phyloP scores from a whole-genome alignment of 352 stramenopile species.

The Phytophthora pseudosyringae region DNA sequence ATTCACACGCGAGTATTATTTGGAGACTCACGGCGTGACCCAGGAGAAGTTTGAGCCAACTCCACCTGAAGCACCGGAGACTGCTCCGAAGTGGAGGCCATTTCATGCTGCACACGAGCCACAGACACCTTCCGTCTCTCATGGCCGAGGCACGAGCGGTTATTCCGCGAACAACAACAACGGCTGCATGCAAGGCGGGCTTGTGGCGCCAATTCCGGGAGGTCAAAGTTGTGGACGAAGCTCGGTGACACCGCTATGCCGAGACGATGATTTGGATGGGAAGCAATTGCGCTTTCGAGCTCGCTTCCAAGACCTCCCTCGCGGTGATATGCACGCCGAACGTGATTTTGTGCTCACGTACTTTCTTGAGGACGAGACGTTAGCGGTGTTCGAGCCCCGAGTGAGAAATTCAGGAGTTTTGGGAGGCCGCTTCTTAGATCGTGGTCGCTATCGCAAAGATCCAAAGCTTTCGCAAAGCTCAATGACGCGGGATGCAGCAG shows the following conservation, averaged over 20 bases:
- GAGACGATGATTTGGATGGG: constrained; percentile 54
- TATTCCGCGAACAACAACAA: constrained; percentile 42
- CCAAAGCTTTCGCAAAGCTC: constrained; percentile 4
- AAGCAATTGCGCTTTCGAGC: constrained; percentile 82
- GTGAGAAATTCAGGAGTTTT: constrained; percentile 71
- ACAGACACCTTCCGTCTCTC: constrained; percentile 16
- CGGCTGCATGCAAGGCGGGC: constrained; percentile 37
- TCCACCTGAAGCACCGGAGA: not conserved
- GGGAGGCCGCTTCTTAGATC: constrained; percentile 79
- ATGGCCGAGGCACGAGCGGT: constrained; percentile 30
- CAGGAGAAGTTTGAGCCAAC: constrained; percentile 65
- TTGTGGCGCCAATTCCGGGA: constrained; percentile 36
- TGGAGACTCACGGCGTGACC: constrained; percentile 78
- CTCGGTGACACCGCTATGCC: constrained; percentile 33
- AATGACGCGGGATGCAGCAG: not conserved
- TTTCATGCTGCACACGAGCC: constrained; percentile 42
- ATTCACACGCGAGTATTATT: constrained; percentile 92
- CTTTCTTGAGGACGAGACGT: constrained; percentile 81
- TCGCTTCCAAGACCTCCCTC: constrained; percentile 51
- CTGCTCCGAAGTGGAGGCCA: constrained; percentile 60
- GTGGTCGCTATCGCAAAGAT: constrained; percentile 68
- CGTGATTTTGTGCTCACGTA: constrained; percentile 83
- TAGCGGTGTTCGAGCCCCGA: constrained; percentile 76
- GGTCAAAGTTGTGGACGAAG: constrained; percentile 7
- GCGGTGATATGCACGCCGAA: constrained; percentile 46